Evolutionary conservation across 2,329 filamentous ascomycete species (phyloP).

Genomic region (Monilinia fructigena): DNA sequence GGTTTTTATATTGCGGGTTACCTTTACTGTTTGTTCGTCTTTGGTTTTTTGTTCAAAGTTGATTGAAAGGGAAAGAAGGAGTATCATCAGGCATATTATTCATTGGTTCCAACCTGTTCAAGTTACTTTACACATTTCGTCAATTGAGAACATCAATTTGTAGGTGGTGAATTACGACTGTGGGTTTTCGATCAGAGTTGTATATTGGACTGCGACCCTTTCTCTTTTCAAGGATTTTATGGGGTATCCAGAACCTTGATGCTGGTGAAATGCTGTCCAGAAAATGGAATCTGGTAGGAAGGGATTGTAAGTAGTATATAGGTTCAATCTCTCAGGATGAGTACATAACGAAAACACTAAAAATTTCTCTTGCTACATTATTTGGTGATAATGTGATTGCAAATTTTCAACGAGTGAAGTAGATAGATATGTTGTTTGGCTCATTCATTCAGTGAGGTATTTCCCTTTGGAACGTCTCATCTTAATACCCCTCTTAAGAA

Average conservation of each 20-base stretch:
- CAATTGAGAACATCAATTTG: constrained; percentile 15
- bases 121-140: background rate
- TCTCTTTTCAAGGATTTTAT: constrained; percentile 10
- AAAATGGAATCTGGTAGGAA: background rate
- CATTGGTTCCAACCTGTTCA: background rate
- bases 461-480: background rate
- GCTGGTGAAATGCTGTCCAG: background rate
- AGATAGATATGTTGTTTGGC: background rate
- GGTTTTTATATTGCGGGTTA: constrained; percentile 1
- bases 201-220: constrained; percentile 14
- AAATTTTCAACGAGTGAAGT: background rate
- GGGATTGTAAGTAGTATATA: constrained; percentile 6
- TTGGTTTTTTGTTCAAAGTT: constrained; percentile 2
- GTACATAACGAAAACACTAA: background rate
- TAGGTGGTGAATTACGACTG: constrained; percentile 15
- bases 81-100: constrained; percentile 2
- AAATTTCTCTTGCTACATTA: background rate
- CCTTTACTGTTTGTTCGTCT: background rate
- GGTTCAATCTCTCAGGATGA: background rate
- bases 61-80: constrained; percentile 1
- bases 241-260: constrained; percentile 17
- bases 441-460: background rate
- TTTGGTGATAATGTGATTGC: background rate
- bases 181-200: constrained; percentile 13
- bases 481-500: background rate